Evolutionary conservation across 202 grass and related monocot species (phyloP).

Genomic region (Hordeum pubiflorum): DNA sequence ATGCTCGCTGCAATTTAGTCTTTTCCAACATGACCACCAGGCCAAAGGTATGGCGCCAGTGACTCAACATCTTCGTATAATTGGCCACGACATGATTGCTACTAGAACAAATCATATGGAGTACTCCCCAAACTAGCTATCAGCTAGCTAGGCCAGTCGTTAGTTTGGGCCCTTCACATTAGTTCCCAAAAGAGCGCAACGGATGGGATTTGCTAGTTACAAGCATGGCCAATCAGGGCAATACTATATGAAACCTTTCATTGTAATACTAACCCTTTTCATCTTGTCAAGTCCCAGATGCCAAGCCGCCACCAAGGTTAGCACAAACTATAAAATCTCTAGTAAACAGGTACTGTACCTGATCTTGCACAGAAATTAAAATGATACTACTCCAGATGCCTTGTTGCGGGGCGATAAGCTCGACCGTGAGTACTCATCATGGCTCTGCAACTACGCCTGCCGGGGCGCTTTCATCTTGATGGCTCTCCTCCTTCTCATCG

Average conservation of each 20-base stretch:
- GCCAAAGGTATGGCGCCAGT: not conserved
- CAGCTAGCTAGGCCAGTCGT: not conserved
- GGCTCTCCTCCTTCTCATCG: conserved; percentile 21
- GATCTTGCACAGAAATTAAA: not conserved
- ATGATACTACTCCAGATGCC: not conserved
- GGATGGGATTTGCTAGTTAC: not conserved
- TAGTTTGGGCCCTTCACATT: not conserved
- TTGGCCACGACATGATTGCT: not conserved
- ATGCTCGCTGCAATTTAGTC: not conserved
- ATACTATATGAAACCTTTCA: not conserved
- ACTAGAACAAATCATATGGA: not conserved
- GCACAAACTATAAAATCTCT: not conserved
- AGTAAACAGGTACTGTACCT: not conserved
- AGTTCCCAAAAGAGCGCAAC: not conserved
- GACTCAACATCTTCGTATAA: not conserved
- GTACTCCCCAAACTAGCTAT: not conserved
- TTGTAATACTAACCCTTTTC: not conserved
- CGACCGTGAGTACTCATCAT: not conserved
- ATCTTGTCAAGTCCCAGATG: not conserved
- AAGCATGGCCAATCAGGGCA: not conserved
- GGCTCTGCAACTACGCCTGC: not conserved
- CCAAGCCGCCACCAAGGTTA: not conserved
- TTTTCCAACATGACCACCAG: not conserved
- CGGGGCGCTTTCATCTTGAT: conserved; percentile 18
- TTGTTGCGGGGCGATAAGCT: not conserved